Base-by-base conservation (phyloP, 2,329 filamentous ascomycete species). In the Orbilia brochopaga region DNA sequence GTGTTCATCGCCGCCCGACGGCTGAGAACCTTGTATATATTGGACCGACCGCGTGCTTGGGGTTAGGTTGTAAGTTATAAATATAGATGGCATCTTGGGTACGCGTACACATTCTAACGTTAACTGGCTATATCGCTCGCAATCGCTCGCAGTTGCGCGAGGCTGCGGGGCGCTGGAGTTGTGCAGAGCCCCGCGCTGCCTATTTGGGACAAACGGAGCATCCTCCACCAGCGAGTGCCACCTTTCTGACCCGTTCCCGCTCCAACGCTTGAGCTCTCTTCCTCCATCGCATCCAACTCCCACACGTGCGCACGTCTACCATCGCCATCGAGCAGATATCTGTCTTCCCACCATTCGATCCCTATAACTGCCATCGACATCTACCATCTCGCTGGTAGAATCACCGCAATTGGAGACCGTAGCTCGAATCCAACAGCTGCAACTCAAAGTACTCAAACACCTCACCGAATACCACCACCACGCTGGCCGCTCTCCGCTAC, bases 341-440 rank as follows among this genome's bases (percentile, higher is more conserved):
- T 32, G 4, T 42, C 37, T 6, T 42, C 37, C 11, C 13, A 3
- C n/a, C 37, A 6, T 6, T 42, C 37, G 13, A 6, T 42, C 37
- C 5, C 37, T 5, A 42, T 42, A 17, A 4, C n/a, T 42, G 37
- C 37, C 13, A 13, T 15, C n/a, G n/a, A n/a, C n/a, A n/a, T n/a
- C n/a, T n/a, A n/a, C n/a, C n/a, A n/a, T n/a, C n/a, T n/a, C n/a
- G n/a, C n/a, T 17, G 13, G 4, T 5, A 13, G 37, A 15, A 42
- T 13, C 13, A 42, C 37, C 11, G 37, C 13, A 15, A n/a, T n/a
- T n/a, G n/a, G n/a, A n/a, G n/a, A n/a, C n/a, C 8, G 27, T 32
- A 27, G 8, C 2, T 32, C 57, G 55, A 69, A 69, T 69, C 57
- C 65, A 69, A 69, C 65, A 69, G 23, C 11, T 19, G 32, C 60